Evolutionary conservation across 345 rosid species (phyloP).

Genomic region (Brassica incana): DNA sequence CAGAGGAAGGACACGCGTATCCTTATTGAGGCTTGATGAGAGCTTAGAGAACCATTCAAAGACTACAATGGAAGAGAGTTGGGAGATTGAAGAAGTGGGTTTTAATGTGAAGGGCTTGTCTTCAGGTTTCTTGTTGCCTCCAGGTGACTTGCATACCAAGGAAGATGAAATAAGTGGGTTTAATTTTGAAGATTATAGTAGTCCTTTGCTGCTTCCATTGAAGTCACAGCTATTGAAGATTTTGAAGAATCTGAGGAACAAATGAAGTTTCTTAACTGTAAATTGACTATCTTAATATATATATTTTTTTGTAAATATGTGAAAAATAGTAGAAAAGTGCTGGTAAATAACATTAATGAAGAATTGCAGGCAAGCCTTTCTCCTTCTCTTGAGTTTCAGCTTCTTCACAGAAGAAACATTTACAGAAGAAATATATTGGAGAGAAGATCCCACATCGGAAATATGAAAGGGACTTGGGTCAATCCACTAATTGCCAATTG

Average conservation of each 20-base stretch:
- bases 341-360: conserved; percentile 24
- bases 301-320: conserved; percentile 17
- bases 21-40: conserved; percentile 64
- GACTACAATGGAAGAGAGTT: conserved; percentile 88
- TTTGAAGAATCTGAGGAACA: conserved; percentile 40
- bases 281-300: conserved; percentile 30
- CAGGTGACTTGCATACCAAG: conserved; percentile 65
- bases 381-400: conserved; percentile 42
- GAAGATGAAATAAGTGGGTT: conserved; percentile 49
- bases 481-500: no score
- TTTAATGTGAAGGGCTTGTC: conserved; percentile 84
- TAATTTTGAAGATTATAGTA: conserved; percentile 20
- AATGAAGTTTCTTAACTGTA: conserved; percentile 40
- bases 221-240: conserved; percentile 63
- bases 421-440: conserved; percentile 45
- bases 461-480: no score
- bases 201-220: conserved; percentile 44
- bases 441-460: no score
- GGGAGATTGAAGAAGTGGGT: conserved; percentile 91
- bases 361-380: conserved; percentile 36
- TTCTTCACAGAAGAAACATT: conserved; percentile 24
- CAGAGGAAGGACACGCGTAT: conserved; percentile 61
- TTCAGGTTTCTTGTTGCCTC: conserved; percentile 86
- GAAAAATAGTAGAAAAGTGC: conserved; percentile 36
- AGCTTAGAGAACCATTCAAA: conserved; percentile 58